Base-by-base conservation (phyloP, 164 flowering plant genomes). In the Nymphaea thermarum region DNA sequence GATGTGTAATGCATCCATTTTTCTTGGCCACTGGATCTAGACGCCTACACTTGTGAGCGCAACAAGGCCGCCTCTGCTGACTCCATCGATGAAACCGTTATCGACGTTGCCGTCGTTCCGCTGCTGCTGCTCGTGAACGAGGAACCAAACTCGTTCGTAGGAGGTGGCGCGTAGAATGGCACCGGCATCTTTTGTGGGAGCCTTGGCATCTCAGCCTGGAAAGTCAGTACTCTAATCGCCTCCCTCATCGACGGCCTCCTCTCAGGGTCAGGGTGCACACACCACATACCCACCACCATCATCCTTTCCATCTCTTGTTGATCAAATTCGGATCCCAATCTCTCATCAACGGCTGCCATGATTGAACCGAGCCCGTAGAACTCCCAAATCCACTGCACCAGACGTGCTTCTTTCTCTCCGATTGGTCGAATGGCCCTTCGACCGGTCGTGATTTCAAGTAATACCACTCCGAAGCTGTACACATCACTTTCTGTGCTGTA, bases 321-420 rank as follows among this genome's bases (percentile, higher is more conserved):
- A 2, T 77, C 80, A 60, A 73, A 82, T 0, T 75, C 81, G 4
- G 0, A 41, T 2, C 12, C 4, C 2, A 85, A 47, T 62, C 76
- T 70, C 44, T 55, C 51, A 18, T 84, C 88, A 0, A 18, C 81
- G 5, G 84, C 84, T 44, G 81, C 81, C 5, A 76, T 64, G 36
- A 85, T 59, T 63, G 61, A 68, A 5, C 86, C 84, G 60, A 42
- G 67, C 43, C 84, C 86, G 60, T 83, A 82, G 0, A 77, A 74
- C 12, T 73, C 78, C 88, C 91, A 85, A 8, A 86, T 87, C 82
- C 83, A 84, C 65, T 81, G 81, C 16, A 83, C 75, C 11, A 62
- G 53, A 11, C 60, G 65, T 14, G 65, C 69, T 65, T 75, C 73
- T 42, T 62, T 68, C 0, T 68, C 65, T 6, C 74, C 74, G 4